Evolutionary conservation across 139 green algal genomes (phyloP), one percentile per base, ranked within the genome.

Genomic region (Parachlorella kessleri): DNA sequence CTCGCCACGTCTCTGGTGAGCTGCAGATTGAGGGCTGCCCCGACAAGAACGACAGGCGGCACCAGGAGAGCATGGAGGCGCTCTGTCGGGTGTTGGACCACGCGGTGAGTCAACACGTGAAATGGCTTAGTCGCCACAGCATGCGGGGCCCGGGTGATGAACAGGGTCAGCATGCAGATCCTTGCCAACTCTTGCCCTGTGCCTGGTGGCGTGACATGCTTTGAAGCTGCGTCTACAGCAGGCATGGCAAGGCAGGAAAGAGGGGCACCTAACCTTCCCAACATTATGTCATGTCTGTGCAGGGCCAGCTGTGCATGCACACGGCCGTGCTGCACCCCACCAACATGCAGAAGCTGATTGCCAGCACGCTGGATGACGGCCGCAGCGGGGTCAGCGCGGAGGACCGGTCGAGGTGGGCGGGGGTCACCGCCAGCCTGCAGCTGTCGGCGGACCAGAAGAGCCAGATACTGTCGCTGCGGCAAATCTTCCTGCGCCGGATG

Each of bases 311-410:
- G 66, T 87, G 82, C 78, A 87, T 87, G 82, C 72, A 78, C 71
- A 87, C 77, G 37, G 82, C 71, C 9, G 78, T 87, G 40, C 66
- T 87, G 65, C 82, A 87, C 72, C 82, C 82, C 23, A 84, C 77
- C 37, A 87, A 87, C 78, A 87, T 87, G 82, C 82, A 87, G 77
- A 72, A 73, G 53, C 77, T 87, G 54, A 84, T 87, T 21, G 72
- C 82, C 21, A 53, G 71, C 54, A 83, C 77, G 37, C 75, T 87
- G 24, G 82, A 87, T 54, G 82, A 83, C 65, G 82, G 82, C 54
- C 71, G 77, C 38, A 84, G 76, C 72, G 82, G 82, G 3, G 68
- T 77, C 21, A 73, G 65, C 24, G 54, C 77, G 1, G 72, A 84
- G n/a, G 82, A 87, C 54, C 80, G 76, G 33, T 40, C 18, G 21